Evolutionary conservation across 805 yeast genomes (phyloP).

Genomic region (Candida sonorensis): DNA sequence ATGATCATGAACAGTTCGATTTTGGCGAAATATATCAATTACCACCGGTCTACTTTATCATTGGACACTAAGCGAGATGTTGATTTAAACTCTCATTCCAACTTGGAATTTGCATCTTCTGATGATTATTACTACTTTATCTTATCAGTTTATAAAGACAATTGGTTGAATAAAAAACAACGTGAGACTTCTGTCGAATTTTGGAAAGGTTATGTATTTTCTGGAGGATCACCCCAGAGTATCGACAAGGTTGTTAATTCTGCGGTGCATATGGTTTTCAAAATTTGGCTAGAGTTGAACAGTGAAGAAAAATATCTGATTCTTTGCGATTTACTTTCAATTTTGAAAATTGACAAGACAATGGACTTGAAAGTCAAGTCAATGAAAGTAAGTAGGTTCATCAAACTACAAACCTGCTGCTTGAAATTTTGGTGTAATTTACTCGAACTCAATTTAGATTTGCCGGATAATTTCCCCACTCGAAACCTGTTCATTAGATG

Average conservation of each 20-base stretch:
- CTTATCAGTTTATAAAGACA: slow-evolving; percentile 16
- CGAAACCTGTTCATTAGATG: slow-evolving; percentile 38
- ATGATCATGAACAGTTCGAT: slow-evolving; percentile 17
- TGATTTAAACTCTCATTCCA: too few species aligned
- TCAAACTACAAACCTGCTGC: slow-evolving; percentile 19
- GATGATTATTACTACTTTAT: slow-evolving; percentile 25
- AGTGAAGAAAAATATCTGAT: slow-evolving; percentile 7
- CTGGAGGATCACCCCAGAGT: slow-evolving; percentile 51
- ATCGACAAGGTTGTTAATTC: slow-evolving; percentile 36
- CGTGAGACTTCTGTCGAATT: slow-evolving; percentile 29
- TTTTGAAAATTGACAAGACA: slow-evolving; percentile 20
- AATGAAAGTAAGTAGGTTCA: slow-evolving; percentile 8
- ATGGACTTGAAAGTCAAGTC: neutral
- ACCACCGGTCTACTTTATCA: too few species aligned
- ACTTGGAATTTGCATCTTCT: slow-evolving; percentile 9
- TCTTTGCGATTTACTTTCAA: slow-evolving; percentile 20
- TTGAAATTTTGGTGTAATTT: slow-evolving; percentile 29
- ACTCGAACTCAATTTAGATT: slow-evolving; percentile 30
- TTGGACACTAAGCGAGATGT: too few species aligned
- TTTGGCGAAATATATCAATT: too few species aligned
- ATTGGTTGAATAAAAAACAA: slow-evolving; percentile 5
- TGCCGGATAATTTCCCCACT: slow-evolving; percentile 27
- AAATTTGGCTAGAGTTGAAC: slow-evolving; percentile 15
- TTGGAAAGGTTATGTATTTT: slow-evolving; percentile 49
- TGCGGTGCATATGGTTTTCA: slow-evolving; percentile 33